Evolutionary conservation across 495 filamentous ascomycete genomes (phyloP), one percentile per base, ranked within the genome.

Genomic region (Aspergillus funiculosus): DNA sequence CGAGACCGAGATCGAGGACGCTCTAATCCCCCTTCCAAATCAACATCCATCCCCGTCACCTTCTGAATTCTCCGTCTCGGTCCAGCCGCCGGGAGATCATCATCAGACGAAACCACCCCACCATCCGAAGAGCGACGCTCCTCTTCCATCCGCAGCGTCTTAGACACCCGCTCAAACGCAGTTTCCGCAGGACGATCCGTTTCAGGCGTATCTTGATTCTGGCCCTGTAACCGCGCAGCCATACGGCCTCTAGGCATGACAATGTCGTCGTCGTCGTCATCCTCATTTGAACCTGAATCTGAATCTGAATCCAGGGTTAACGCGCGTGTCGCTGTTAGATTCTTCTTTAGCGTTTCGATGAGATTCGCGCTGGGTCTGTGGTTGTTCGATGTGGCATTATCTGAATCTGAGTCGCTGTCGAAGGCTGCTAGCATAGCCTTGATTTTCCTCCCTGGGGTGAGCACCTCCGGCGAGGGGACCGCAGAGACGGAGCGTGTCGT

Each of bases 371-470:
- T 50, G 24, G 47, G 43, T 36, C 31, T 54, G 43, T 38, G 56
- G 15, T 29, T 22, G n/a, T 46, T 50, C n/a, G 34, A 30, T 18
- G 15, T 43, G 6, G 20, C 21, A 14, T 24, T 46, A n/a, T 81
- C 78, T 6, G 71, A 67, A 3, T 82, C 80, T 0, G 71, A 76
- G 30, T 69, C 76, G 45, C 74, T 75, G 22, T 83, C 76, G 32
- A 87, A 73, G 13, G 70, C 56, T 19, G 82, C 83, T 22, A 89
- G 61, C 63, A 87, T 66, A 27, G 80, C 80, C 58, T 77, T 79
- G 55, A 87, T 75, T 58, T 87, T 89, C 46, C 75, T 78, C 17
- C 73, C 74, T 13, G 86, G 86, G 0, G 85, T 87, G 40, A 87
- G 67, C 26, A 75, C 67, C 24, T 51, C 57, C 17, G 63, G 66